phyloP scores from a whole-genome alignment of 176 grass and related monocot genomes.

The Secale cereale region DNA sequence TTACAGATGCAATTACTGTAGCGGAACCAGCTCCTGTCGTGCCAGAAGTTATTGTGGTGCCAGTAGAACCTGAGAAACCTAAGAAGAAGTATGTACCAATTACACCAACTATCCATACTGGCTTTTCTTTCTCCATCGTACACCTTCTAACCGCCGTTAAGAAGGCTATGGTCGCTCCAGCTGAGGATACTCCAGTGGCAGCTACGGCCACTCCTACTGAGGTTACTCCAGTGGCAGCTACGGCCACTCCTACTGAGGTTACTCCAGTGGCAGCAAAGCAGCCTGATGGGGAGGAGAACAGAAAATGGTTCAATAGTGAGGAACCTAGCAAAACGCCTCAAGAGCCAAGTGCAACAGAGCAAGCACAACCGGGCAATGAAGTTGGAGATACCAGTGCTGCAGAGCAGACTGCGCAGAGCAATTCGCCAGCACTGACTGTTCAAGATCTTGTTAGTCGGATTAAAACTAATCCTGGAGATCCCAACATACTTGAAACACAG shows the following conservation, averaged over 20 bases:
- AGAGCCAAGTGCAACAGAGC: slow-evolving; percentile 29
- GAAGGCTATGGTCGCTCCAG: slow-evolving; percentile 80
- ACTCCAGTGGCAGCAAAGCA: slow-evolving; percentile 22
- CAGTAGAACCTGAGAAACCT: slow-evolving; percentile 74
- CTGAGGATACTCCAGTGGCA: slow-evolving; percentile 34
- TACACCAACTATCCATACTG: slow-evolving; percentile 85
- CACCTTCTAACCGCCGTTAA: slow-evolving; percentile 87
- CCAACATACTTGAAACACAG: slow-evolving; percentile 96
- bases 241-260: slow-evolving; percentile 50
- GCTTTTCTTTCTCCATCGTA: slow-evolving; percentile 95
- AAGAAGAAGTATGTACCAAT: slow-evolving; percentile 88
- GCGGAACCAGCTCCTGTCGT: slow-evolving; percentile 36
- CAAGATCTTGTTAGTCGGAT: slow-evolving; percentile 83
- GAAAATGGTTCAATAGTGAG: slow-evolving; percentile 38
- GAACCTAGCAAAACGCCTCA: slow-evolving; percentile 44
- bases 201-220: slow-evolving; percentile 59
- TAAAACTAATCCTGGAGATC: slow-evolving; percentile 84
- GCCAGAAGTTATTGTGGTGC: slow-evolving; percentile 37
- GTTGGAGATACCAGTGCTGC: slow-evolving; percentile 33
- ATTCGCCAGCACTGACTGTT: slow-evolving; percentile 58
- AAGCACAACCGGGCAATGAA: slow-evolving; percentile 42
- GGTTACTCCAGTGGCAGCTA: slow-evolving; percentile 37
- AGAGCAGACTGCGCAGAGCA: slow-evolving; percentile 31
- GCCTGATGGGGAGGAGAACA: slow-evolving; percentile 43
- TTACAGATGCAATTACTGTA: slow-evolving; percentile 29